These are phyloP conservation scores for Pelagophyceae sp. DNA, from an alignment of 352 stramenopile genomes.

Conservation along the genomic window DNA sequence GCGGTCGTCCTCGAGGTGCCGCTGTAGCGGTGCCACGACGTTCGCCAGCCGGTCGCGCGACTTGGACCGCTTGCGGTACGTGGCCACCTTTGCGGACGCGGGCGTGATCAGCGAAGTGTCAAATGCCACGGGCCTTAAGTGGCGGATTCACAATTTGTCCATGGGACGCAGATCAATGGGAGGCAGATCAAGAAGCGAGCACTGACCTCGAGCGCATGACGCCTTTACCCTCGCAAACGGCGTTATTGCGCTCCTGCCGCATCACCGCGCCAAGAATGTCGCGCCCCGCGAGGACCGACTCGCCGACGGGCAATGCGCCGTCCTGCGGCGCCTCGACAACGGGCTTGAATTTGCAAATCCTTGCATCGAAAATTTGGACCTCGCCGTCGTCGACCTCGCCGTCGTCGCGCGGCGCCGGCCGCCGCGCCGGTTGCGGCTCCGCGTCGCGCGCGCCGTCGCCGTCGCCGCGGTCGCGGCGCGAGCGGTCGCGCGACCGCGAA, in stretches of 20 bases:
- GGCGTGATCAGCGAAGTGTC: not conserved
- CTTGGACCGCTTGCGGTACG: not conserved
- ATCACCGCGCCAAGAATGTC: slow-evolving; percentile 14
- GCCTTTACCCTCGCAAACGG: not conserved
- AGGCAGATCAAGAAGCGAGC: too few relatives aligned
- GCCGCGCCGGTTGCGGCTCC: not conserved
- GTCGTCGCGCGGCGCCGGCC: not conserved
- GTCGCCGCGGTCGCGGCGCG: not conserved
- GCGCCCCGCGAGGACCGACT: slow-evolving; percentile 4
- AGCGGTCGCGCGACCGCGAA: not conserved
- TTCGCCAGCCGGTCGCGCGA: not conserved
- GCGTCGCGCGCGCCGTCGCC: not conserved
- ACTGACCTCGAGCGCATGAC: too few relatives aligned
- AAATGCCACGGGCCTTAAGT: not conserved
- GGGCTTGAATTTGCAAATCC: too few relatives aligned
- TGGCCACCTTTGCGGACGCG: not conserved
- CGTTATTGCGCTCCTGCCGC: not conserved
- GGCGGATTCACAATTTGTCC: not conserved
- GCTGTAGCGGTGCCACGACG: not conserved
- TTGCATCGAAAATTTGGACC: too few relatives aligned
- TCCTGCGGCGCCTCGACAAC: not conserved
- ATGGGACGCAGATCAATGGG: too few relatives aligned
- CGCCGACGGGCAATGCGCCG: not conserved
- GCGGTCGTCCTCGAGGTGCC: not conserved
- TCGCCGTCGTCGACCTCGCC: not conserved